Conservation (phyloP, 2,329 filamentous ascomycete genomes). For the Lecanoromycetidae sp. region DNA sequence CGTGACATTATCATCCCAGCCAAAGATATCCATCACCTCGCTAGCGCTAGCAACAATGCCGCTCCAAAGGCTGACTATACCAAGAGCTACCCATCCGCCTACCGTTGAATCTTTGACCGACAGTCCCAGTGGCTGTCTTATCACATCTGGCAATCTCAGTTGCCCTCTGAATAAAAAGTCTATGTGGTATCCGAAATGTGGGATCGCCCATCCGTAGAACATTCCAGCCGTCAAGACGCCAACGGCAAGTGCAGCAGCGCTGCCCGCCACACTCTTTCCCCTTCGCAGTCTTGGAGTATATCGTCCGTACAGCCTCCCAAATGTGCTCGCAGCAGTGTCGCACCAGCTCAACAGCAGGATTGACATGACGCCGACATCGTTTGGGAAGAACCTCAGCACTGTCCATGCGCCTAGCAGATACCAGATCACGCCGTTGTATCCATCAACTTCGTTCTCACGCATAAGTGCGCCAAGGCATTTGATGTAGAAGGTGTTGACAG, state of each 20-base stretch:
- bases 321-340: conserved; percentile 90
- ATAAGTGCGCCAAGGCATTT: conserved; percentile 75
- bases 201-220: conserved; percentile 82
- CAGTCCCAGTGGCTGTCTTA: conserved; percentile 45
- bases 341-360: conserved; percentile 93
- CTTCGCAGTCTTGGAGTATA: conserved; percentile 75
- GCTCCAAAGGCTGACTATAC: conserved; percentile 70
- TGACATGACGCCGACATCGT: conserved; percentile 81
- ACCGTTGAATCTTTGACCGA: conserved; percentile 48
- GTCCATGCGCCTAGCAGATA: conserved; percentile 86
- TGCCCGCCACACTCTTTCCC: conserved; percentile 87
- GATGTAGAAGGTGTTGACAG: conserved; percentile 81
- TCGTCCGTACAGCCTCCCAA: conserved; percentile 77
- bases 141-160: conserved; percentile 53
- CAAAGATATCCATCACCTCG: conserved; percentile 82
- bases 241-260: conserved; percentile 66
- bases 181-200: conserved; percentile 53
- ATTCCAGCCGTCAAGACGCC: conserved; percentile 70
- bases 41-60: conserved; percentile 81
- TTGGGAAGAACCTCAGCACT: conserved; percentile 76
- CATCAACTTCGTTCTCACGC: conserved; percentile 90
- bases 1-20: conserved; percentile 94
- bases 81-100: conserved; percentile 59
- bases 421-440: conserved; percentile 95
- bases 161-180: conserved; percentile 71